phyloP scores from a whole-genome alignment of 179 eudicot species.

The Camellia oleifera region DNA sequence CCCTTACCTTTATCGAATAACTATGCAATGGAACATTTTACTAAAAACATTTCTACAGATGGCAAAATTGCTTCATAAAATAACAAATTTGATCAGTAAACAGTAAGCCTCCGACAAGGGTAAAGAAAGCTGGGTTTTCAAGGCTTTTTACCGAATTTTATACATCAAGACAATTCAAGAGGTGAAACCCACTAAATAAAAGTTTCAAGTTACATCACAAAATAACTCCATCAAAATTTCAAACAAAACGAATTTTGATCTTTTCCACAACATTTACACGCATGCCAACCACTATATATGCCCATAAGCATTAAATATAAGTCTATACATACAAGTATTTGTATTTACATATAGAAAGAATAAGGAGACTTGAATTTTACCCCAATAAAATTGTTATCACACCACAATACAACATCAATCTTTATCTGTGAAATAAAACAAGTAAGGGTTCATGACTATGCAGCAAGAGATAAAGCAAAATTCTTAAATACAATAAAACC shows the following conservation, averaged over 20 bases:
- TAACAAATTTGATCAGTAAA: neutral
- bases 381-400: neutral
- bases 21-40: neutral
- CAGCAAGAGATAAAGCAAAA: neutral
- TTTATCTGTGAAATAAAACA: constrained; percentile 1
- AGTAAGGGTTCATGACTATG: neutral
- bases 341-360: neutral
- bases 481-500: constrained; percentile 16
- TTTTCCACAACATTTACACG: neutral
- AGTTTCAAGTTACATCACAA: constrained; percentile 3
- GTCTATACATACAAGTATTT: neutral
- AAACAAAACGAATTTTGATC: neutral
- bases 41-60: constrained; percentile 2
- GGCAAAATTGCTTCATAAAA: neutral
- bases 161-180: neutral
- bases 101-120: neutral
- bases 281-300: neutral
- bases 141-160: neutral
- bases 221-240: constrained; percentile 2
- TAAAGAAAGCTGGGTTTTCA: neutral
- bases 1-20: neutral
- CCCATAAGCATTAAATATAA: neutral
- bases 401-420: neutral
- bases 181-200: constrained; percentile 1
- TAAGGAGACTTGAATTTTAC: constrained; percentile 1